Conservation (phyloP, 306 rosid genomes). For the Abrus precatorius region DNA sequence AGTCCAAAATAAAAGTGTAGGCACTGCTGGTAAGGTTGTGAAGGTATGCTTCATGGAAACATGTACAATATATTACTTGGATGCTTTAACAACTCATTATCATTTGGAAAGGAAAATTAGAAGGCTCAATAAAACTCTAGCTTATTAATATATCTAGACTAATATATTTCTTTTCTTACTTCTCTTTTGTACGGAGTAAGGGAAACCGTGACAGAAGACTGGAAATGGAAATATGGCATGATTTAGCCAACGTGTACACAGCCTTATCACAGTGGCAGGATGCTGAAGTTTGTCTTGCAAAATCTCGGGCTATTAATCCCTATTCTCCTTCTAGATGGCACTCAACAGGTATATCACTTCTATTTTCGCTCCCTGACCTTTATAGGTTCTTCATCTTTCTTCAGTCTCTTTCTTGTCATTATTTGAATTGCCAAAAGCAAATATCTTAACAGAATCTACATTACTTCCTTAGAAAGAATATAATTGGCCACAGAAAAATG, state of each 20-base stretch:
- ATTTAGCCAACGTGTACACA: constrained; percentile 77
- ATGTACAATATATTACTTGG: not conserved
- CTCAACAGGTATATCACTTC: constrained; percentile 65
- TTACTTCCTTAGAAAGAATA: not conserved
- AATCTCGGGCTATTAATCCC: constrained; percentile 78
- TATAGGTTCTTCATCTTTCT: not conserved
- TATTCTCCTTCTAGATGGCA: constrained; percentile 93
- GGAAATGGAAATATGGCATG: constrained; percentile 96
- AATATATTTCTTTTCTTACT: constrained; percentile 20
- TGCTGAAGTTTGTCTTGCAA: constrained; percentile 88
- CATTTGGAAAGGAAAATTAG: constrained; percentile 4
- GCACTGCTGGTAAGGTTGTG: constrained; percentile 60
- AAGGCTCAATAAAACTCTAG: not conserved
- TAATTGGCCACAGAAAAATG: not conserved
- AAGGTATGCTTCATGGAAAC: constrained; percentile 58
- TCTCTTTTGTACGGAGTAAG: constrained; percentile 57
- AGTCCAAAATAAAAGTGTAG: constrained; percentile 69
- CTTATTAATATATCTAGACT: not conserved
- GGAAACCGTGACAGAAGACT: constrained; percentile 67
- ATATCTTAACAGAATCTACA: constrained; percentile 10
- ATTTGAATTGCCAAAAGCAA: not conserved
- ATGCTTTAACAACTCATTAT: constrained; percentile 9
- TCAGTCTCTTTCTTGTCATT: not conserved
- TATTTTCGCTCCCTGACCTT: not conserved
- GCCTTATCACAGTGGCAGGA: constrained; percentile 81